Conservation (phyloP, 2,329 filamentous ascomycete genomes). For the Chrysosporium keratinophilum region DNA sequence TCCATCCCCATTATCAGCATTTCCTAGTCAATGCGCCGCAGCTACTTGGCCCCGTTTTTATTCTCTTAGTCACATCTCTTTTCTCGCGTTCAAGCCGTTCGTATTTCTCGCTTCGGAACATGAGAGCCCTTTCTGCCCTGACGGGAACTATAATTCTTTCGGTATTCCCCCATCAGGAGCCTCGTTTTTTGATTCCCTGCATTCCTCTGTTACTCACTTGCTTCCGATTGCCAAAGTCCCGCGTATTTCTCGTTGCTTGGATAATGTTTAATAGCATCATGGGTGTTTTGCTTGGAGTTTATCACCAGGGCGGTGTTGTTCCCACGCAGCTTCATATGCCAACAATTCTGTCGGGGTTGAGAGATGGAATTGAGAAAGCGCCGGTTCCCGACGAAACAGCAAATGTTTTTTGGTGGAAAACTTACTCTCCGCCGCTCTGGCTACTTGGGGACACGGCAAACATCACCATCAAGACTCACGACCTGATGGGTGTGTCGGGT, state of each 20-base stretch:
- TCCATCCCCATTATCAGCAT: slow-evolving; percentile 73
- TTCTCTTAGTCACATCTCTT: slow-evolving; percentile 43
- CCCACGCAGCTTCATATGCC: slow-evolving; percentile 41
- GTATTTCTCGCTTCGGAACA: slow-evolving; percentile 30
- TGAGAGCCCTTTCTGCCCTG: slow-evolving; percentile 35
- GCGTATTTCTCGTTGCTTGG: slow-evolving; percentile 38
- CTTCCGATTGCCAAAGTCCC: slow-evolving; percentile 33
- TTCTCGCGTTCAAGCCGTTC: slow-evolving; percentile 23
- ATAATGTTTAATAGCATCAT: slow-evolving; percentile 41
- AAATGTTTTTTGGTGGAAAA: slow-evolving; percentile 46
- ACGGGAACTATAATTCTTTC: slow-evolving; percentile 37
- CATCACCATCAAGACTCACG: slow-evolving; percentile 32
- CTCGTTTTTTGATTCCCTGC: slow-evolving; percentile 43
- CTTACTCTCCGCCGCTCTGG: slow-evolving; percentile 45
- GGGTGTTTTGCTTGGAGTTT: slow-evolving; percentile 43
- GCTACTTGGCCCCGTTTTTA: slow-evolving; percentile 58
- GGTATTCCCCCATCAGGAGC: slow-evolving; percentile 43
- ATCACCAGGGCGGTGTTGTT: slow-evolving; percentile 45
- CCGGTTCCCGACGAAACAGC: slow-evolving; percentile 17
- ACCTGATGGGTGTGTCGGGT: slow-evolving; percentile 42
- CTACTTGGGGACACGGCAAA: slow-evolving; percentile 33
- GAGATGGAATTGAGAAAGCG: slow-evolving; percentile 20
- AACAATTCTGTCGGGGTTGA: slow-evolving; percentile 22
- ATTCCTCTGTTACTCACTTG: slow-evolving; percentile 44
- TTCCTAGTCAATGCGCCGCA: slow-evolving; percentile 59